Base-by-base conservation (phyloP, 139 green algal genomes). In the Closterium sp. region DNA sequence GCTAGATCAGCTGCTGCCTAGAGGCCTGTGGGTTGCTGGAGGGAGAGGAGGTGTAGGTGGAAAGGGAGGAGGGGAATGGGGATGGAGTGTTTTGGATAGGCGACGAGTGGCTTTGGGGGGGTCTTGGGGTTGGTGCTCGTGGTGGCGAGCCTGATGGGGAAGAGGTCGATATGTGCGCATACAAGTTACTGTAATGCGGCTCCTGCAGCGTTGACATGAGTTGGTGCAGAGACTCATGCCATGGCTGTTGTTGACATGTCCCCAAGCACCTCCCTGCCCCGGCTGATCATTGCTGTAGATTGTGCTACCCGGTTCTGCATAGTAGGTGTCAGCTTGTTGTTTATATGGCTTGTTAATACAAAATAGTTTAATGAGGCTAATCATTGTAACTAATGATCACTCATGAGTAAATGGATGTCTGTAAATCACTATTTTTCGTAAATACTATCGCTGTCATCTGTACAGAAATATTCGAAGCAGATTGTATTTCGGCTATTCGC, bases 141-240 rank as follows among this genome's bases (percentile, higher is more conserved):
- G 30, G 33, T 92, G 31, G 89, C 25, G 19, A 31, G 89, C 2
- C 25, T 92, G 21, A 84, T 84, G 32, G 89, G 76, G 32, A 92
- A 86, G 25, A 9, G 33, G 5, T 5, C 87, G 16, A n/a, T 92
- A 30, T 92, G 89, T 23, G 31, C 36, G n/a, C 66, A 90, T 83
- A 90, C 89, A 2, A 34, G 84, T 25, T 90, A 85, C 83, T 92
- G 89, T 31, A 92, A 81, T 86, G 87, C 89, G 19, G 89, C 89
- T 33, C 89, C 89, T 3, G 89, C 84, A 81, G 89, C 89, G 7
- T 21, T 92, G 28, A 92, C 89, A 64, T 92, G 86, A 92, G 32
- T 32, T 89, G 33, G 33, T 87, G 16, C 5, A 19, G 23, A 87
- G 16, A 83, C 25, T 83, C 19, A 87, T 34, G 16, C 19, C 16